phyloP scores from a whole-genome alignment of 371 early-diverging fungal species.

The Mucor mucedo region DNA sequence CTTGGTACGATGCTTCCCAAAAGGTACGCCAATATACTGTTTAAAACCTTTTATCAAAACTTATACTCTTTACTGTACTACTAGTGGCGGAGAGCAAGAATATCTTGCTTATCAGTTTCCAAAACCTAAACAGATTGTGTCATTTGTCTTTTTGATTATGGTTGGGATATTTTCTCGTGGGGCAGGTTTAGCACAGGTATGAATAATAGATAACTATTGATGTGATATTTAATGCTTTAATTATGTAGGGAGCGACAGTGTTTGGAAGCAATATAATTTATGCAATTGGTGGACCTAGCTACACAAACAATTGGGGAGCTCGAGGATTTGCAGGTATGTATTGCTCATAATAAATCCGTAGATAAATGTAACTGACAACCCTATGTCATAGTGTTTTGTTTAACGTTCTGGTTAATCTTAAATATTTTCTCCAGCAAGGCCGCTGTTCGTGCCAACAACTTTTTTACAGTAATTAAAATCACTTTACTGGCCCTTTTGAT shows the following conservation, averaged over 20 bases:
- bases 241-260: constrained; percentile 27
- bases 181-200: constrained; percentile 34
- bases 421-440: constrained; percentile 31
- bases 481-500: constrained; percentile 23
- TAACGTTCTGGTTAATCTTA: constrained; percentile 33
- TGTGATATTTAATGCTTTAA: too few species aligned
- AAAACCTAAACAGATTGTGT: constrained; percentile 26
- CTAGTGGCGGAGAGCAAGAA: constrained; percentile 36
- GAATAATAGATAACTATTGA: not conserved
- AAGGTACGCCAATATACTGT: constrained; percentile 5
- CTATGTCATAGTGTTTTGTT: constrained; percentile 26
- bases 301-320: constrained; percentile 32
- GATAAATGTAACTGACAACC: not conserved
- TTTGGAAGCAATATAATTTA: constrained; percentile 38
- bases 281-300: constrained; percentile 27
- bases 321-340: constrained; percentile 26
- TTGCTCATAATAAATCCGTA: not conserved
- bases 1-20: constrained; percentile 34
- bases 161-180: constrained; percentile 25
- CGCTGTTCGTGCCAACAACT: constrained; percentile 29
- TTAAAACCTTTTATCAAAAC: not conserved
- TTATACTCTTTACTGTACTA: not conserved
- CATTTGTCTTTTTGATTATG: constrained; percentile 34
- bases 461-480: constrained; percentile 35
- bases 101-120: constrained; percentile 33